phyloP scores from a whole-genome alignment of 352 stramenopile genomes.

The Globisporangium polare region DNA sequence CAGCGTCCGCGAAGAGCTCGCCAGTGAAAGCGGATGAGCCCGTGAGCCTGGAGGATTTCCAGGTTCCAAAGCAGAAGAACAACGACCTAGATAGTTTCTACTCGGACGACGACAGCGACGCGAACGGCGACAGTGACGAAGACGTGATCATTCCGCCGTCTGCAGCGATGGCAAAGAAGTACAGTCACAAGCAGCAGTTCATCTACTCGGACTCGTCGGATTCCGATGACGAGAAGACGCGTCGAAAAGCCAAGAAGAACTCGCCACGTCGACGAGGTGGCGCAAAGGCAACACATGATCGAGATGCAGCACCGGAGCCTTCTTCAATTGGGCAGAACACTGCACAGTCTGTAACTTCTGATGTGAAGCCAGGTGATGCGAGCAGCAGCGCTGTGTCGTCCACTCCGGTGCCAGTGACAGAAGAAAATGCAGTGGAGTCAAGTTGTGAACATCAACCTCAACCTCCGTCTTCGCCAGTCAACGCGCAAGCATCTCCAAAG shows the following conservation, averaged over 20 bases:
- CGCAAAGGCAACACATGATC: neutral
- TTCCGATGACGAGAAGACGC: constrained; percentile 24
- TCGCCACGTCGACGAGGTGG: constrained; percentile 2
- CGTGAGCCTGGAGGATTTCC: constrained; percentile 74
- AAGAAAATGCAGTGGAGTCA: neutral
- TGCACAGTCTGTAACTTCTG: neutral
- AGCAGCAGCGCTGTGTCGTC: neutral
- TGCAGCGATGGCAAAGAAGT: constrained; percentile 23
- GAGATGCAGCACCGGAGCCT: neutral
- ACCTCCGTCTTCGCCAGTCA: neutral
- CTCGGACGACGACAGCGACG: constrained; percentile 67
- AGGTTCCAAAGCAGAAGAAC: constrained; percentile 48
- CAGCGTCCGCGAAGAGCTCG: neutral
- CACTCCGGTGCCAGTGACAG: neutral
- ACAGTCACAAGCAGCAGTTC: constrained; percentile 67
- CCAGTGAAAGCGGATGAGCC: constrained; percentile 23
- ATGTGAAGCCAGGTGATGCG: neutral
- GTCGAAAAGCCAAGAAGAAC: neutral
- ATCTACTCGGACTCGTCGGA: constrained; percentile 60
- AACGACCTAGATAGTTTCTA: constrained; percentile 78
- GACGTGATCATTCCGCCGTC: constrained; percentile 52
- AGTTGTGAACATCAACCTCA: neutral
- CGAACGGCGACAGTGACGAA: constrained; percentile 32
- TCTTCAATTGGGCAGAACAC: neutral
- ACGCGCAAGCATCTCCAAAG: neutral